Percentiles rank a stretch among this genome's conserved stretches.
These are phyloP conservation scores for Sorghum bicolor DNA, from an alignment of 176 grass and related monocot species.

Conservation along the genomic window DNA sequence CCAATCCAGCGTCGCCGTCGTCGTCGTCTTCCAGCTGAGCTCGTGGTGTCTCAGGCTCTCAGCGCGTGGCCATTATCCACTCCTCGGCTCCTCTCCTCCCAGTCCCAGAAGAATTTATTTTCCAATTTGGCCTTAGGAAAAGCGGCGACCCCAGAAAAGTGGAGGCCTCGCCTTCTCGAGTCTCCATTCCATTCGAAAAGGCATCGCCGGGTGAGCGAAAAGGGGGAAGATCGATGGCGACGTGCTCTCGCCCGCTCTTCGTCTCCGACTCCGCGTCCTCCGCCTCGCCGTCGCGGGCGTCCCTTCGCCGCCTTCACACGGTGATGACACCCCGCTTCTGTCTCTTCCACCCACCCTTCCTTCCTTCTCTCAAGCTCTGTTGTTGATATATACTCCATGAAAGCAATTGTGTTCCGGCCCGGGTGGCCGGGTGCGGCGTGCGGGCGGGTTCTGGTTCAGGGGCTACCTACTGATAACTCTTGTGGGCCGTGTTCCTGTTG, in stretches of 20 bases:
- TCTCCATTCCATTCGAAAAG: background rate
- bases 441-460: background rate
- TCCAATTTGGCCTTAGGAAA: background rate
- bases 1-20: background rate
- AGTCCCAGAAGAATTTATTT: background rate
- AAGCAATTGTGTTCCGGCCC: background rate
- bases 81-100: background rate
- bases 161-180: background rate
- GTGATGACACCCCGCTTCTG: background rate
- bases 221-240: conserved; percentile 34
- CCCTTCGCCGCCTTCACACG: conserved; percentile 20
- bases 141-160: conserved; percentile 22
- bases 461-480: background rate
- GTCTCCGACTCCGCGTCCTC: conserved; percentile 6
- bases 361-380: background rate
- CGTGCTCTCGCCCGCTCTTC: conserved; percentile 39
- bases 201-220: background rate
- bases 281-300: conserved; percentile 18
- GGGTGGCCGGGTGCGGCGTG: background rate
- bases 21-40: background rate
- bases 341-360: background rate
- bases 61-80: conserved; percentile 13
- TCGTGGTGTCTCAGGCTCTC: background rate
- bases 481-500: background rate
- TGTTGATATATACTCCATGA: too few species aligned